Conservation (phyloP, 73 alveolate genomes). For the Stentor roeselii region DNA sequence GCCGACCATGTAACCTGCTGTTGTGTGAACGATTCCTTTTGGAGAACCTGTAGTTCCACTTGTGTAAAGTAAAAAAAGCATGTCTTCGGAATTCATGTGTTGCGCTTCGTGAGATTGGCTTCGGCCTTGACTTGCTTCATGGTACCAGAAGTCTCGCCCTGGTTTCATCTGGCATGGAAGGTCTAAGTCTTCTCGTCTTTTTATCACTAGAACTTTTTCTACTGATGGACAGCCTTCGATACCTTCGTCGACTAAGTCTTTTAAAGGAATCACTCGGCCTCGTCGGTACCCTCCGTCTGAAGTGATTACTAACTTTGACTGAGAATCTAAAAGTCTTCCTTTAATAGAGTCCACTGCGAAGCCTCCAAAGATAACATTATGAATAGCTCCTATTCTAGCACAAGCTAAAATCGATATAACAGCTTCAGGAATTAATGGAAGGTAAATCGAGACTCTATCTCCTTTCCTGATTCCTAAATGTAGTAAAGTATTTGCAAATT, state of each 20-base stretch:
- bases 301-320: constrained; percentile 84
- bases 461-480: constrained; percentile 70
- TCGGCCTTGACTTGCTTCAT: constrained; percentile 16
- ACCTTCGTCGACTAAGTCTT: constrained; percentile 86
- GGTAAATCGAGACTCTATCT: constrained; percentile 92
- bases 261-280: constrained; percentile 75
- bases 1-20: constrained; percentile 35
- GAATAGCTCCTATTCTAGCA: constrained; percentile 99
- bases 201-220: constrained; percentile 12
- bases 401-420: constrained; percentile 96
- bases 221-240: constrained; percentile 34
- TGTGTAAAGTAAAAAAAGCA: constrained; percentile 95
- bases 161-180: not conserved
- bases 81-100: constrained; percentile 76
- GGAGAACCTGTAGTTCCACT: constrained; percentile 99
- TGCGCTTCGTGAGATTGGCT: not conserved
- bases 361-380: constrained; percentile 99
- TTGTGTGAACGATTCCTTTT: constrained; percentile 78
- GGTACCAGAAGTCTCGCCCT: constrained; percentile 24
- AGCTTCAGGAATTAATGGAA: constrained; percentile 99
- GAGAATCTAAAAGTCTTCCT: constrained; percentile 87
- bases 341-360: constrained; percentile 95
- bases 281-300: constrained; percentile 97
- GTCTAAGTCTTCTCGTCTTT: not conserved
- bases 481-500: constrained; percentile 80